These are phyloP conservation scores for Linum lewisii DNA, from an alignment of 345 rosid genomes.

Conservation along the genomic window DNA sequence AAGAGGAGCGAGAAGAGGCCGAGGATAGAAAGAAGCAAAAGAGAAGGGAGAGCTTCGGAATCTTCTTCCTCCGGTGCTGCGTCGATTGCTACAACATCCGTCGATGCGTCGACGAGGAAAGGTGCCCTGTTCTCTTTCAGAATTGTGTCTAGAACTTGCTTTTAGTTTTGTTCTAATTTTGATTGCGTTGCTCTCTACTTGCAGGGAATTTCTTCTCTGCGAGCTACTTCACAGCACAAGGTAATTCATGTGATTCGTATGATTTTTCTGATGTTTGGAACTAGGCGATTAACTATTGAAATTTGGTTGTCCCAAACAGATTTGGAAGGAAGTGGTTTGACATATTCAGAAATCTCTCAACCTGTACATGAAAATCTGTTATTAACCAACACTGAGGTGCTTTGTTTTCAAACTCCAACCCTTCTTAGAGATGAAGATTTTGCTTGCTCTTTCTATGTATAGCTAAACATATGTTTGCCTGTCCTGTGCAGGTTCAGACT, in stretches of 20 bases:
- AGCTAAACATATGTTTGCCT: neutral
- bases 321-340: constrained; percentile 32
- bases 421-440: neutral
- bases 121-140: neutral
- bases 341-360: constrained; percentile 39
- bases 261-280: neutral
- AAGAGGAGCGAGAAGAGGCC: constrained; percentile 27
- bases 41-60: neutral
- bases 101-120: neutral
- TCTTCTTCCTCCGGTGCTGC: neutral
- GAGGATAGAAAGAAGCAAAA: neutral
- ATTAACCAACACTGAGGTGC: constrained; percentile 39
- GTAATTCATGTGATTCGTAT: neutral
- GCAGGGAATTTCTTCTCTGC: constrained; percentile 1
- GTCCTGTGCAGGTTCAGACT: constrained; percentile 13
- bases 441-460: neutral
- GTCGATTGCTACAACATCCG: neutral
- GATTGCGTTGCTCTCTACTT: too few relatives aligned
- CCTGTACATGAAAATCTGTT: constrained; percentile 52
- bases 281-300: neutral
- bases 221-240: neutral
- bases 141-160: neutral
- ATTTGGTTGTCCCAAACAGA: constrained; percentile 21
- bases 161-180: neutral
- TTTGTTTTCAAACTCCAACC: neutral